Conservation (phyloP, 2,329 filamentous ascomycete species). For the Metarhizium anisopliae region DNA sequence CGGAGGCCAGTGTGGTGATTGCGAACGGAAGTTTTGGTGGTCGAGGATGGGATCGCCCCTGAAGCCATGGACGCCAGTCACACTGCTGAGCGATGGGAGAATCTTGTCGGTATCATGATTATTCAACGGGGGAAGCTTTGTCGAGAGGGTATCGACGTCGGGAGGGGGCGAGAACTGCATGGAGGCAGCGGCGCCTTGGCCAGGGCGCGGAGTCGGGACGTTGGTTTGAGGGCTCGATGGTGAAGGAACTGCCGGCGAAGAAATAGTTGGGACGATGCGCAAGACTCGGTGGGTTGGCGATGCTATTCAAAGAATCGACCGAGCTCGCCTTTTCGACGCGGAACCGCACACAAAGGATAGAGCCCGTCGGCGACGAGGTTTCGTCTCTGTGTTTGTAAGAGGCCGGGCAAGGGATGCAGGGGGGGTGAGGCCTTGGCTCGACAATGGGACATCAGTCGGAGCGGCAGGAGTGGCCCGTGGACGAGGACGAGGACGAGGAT, state of each 20-base stretch:
- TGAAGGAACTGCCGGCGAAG: not conserved
- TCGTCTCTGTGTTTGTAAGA: not conserved
- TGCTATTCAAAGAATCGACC: not conserved
- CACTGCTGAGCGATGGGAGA: conserved; percentile 27
- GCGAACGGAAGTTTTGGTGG: conserved; percentile 12
- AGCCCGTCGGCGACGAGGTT: not conserved
- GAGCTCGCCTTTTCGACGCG: not conserved
- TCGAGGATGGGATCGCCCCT: conserved; percentile 13
- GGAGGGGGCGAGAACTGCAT: conserved; percentile 16
- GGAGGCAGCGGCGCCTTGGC: conserved; percentile 8
- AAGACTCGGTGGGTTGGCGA: not conserved
- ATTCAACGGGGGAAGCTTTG: conserved; percentile 16
- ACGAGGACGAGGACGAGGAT: not conserved
- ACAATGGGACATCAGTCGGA: not conserved
- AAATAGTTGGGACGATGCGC: not conserved
- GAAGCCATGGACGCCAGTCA: conserved; percentile 20
- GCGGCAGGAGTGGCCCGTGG: not conserved
- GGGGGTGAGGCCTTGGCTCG: not conserved
- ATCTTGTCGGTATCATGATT: conserved; percentile 19
- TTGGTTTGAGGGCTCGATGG: not conserved
- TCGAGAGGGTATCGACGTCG: conserved; percentile 18
- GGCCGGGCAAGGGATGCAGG: too few relatives aligned
- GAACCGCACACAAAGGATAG: not conserved
- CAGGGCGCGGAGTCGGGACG: not conserved
- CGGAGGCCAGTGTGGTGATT: conserved; percentile 34